These are phyloP conservation scores for Mycena belliarum DNA, from an alignment of 768 basidiomycete genomes.

Conservation along the genomic window DNA sequence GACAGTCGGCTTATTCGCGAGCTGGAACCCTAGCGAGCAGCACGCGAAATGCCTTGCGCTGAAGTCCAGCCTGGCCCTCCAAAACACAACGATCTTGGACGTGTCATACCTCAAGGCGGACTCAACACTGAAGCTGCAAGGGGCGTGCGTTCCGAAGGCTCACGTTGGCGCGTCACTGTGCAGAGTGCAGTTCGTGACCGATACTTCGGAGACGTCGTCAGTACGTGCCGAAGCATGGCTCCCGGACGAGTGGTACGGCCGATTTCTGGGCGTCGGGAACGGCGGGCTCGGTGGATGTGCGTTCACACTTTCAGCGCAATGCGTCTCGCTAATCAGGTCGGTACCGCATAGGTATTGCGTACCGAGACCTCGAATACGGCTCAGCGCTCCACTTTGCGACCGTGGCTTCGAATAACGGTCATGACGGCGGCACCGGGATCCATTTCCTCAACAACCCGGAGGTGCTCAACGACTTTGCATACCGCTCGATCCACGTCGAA, in stretches of 20 bases:
- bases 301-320: neutral
- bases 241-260: conserved; percentile 20
- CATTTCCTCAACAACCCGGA: conserved; percentile 24
- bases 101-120: neutral
- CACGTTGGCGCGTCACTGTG: conserved; percentile 1
- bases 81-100: conserved; percentile 15
- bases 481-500: conserved; percentile 25
- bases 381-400: conserved; percentile 24
- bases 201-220: conserved; percentile 1
- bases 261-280: conserved; percentile 17
- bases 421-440: conserved; percentile 23
- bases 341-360: conserved; percentile 4
- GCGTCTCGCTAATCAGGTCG: neutral
- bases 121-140: neutral
- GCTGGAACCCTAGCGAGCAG: neutral
- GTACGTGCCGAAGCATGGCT: conserved; percentile 19
- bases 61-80: conserved; percentile 8
- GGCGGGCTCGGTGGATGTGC: conserved; percentile 22
- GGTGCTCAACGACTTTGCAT: conserved; percentile 28
- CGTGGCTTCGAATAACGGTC: conserved; percentile 26
- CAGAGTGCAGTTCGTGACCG: conserved; percentile 12
- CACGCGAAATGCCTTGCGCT: conserved; percentile 7
- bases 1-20: neutral
- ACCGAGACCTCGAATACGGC: conserved; percentile 20
- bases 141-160: neutral